A percentile compares a stretch with the other conserved stretches of the same genome.
These are phyloP conservation scores for Proliferodiscus dingleyae DNA, from an alignment of 2,329 filamentous ascomycete genomes.

Conservation along the genomic window DNA sequence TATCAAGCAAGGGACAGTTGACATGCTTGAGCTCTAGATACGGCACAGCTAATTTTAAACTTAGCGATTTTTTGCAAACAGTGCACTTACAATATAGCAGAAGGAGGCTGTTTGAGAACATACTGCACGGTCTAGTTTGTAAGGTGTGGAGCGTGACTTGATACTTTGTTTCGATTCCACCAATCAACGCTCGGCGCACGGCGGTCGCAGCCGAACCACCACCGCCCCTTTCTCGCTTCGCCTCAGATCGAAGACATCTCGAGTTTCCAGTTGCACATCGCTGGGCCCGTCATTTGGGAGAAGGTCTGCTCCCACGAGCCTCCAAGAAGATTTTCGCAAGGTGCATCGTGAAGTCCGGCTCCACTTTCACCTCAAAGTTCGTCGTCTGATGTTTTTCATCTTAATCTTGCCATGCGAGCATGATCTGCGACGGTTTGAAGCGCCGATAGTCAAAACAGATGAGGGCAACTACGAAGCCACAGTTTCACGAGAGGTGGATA, in stretches of 20 bases:
- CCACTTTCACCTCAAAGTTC: conserved; percentile 1
- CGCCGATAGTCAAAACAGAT: not conserved
- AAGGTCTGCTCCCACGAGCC: not conserved
- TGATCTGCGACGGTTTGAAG: conserved; percentile 1
- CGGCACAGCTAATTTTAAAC: not conserved
- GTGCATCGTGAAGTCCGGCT: conserved; percentile 5
- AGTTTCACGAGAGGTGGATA: not conserved
- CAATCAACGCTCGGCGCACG: conserved; percentile 9
- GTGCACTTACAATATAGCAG: too few relatives aligned
- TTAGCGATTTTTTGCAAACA: not conserved
- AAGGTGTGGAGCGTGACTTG: not conserved
- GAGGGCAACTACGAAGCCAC: not conserved
- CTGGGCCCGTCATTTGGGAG: not conserved
- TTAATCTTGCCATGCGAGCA: conserved; percentile 1
- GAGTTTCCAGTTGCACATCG: conserved; percentile 8
- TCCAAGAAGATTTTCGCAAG: conserved; percentile 8
- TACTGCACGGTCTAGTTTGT: not conserved
- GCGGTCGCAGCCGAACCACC: not conserved
- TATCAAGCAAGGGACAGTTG: not conserved
- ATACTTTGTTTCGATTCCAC: conserved; percentile 8
- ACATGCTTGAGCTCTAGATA: not conserved
- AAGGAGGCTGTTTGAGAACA: not conserved
- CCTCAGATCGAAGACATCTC: conserved; percentile 9
- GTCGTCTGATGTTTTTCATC: conserved; percentile 10
- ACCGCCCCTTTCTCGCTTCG: conserved; percentile 6